Base-by-base conservation (phyloP, 805 yeast species). In the Kluyveromyces aestuarii region DNA sequence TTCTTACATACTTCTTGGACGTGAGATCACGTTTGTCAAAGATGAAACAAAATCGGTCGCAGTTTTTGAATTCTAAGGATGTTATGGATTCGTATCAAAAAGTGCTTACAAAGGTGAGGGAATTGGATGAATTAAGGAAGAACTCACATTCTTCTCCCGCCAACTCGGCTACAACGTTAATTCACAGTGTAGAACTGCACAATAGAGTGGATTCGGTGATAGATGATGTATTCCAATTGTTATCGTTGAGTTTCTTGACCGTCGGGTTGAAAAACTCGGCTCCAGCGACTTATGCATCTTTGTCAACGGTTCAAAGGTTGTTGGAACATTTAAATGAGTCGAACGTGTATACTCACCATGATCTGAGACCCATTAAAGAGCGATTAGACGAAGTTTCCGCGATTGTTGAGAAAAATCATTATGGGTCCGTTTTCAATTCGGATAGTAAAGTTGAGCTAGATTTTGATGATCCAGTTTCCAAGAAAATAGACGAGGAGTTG, bases 201-300 rank as follows among this genome's bases (percentile, higher is more conserved):
- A 73, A 73, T 51, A 62, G 72, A 52, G 87, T 86, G 14, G 96
- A 90, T 60, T 72, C 79, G 9, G 74, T 86, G 10, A 72, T 87
- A 40, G 97, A 90, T 64, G 97, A 90, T 59, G 87, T 86, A 19
- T 88, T 91, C 74, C 96, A 91, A 65, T 69, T 93, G 44, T 69
- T 91, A 41, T 84, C 96, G 13, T 73, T 93, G 46, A 84, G 93
- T 55, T 87, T 90, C 66, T 79, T 91, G 60, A 87, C 98, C 2
- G 93, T 95, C 50, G 99, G 99, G 2, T 72, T 88, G 57, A 84
- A 85, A 43, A 83, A 88, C 56, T 77, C 88, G 36, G 96, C 96
- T 1, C 96, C 98, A 1, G 96, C 97, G 5, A 87, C 96, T 1
- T 93, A 86, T 67, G 91, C 96, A 6, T 86, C 95, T 2, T 70